Evolutionary conservation across 2,329 filamentous ascomycete genomes (phyloP), one percentile per base, ranked within the genome.

Genomic region (Venturia asperata): DNA sequence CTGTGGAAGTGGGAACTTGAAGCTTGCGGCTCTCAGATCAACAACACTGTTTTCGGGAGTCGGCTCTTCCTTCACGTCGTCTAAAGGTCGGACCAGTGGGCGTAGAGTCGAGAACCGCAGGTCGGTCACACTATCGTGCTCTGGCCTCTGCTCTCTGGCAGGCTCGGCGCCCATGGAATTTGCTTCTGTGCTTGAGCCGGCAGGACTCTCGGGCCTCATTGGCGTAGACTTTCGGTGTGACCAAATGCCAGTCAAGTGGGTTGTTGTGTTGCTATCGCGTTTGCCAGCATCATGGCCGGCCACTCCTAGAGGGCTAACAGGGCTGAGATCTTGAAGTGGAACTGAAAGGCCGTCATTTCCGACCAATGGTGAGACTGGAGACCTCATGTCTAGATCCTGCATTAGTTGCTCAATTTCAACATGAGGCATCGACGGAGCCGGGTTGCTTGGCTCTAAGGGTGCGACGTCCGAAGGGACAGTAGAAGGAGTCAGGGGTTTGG

Each of bases 51-150:
- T 74, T 49, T 77, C 30, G 43, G 76, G 68, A 66, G 77, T 78
- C 67, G 78, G 77, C 66, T 81, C 79, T 68, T 81, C 79, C 65
- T 80, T 81, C 41, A 81, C 69, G 72, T 49, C 42, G 24, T 52
- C 64, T n/a, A 55, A 42, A 15, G 47, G 41, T 41, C 21, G 65
- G 43, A 21, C 30, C 30, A n/a, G 30, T n/a, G 21, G 64, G 43
- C 39, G 66, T 60, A 56, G 55, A 64, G 13, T 42, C 6, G 64
- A 66, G 21, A 66, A 62, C 21, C 61, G 39, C 15, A 63, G 41
- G 39, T 66, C 64, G 10, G 64, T 66, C 11, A 47, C 52, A 24
- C 45, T 62, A 19, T 52, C 43, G 24, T 52, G 27, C 9, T 65
- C 64, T 34, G 27, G n/a, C 19, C 30, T 45, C 39, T 37, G 64